A percentile compares a stretch with the other conserved stretches of the same genome.
Conservation (phyloP, 1,284 basidiomycete species). For the Takashimella koratensis region DNA sequence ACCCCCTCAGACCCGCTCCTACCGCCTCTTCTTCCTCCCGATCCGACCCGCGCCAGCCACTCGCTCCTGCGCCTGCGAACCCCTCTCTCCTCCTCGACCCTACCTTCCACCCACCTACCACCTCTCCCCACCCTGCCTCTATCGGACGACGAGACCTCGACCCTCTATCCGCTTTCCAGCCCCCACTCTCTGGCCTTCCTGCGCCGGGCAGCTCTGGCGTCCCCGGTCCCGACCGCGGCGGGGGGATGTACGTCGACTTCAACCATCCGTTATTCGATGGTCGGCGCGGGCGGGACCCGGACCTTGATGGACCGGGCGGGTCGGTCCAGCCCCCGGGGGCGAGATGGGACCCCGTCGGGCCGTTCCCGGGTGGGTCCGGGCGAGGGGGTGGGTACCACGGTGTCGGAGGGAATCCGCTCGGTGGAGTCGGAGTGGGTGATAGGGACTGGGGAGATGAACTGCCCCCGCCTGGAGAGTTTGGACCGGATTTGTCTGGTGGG, state of each 20-base stretch:
- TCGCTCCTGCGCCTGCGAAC: constrained; percentile 21
- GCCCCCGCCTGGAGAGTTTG: constrained; percentile 46
- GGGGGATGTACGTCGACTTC: constrained; percentile 55
- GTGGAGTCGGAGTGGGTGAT: constrained; percentile 38
- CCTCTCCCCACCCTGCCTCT: constrained; percentile 36
- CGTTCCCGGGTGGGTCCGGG: constrained; percentile 22
- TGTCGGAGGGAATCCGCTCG: constrained; percentile 36
- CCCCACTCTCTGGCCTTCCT: too few relatives aligned
- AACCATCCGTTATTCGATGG: constrained; percentile 54
- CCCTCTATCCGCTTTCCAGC: constrained; percentile 48
- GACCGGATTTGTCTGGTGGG: constrained; percentile 38
- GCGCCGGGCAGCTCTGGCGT: constrained; percentile 18
- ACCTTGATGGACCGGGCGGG: constrained; percentile 36
- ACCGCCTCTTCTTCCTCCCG: constrained; percentile 15
- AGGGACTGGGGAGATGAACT: constrained; percentile 46
- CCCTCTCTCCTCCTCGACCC: constrained; percentile 27
- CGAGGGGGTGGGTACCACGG: constrained; percentile 22
- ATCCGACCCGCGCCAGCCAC: constrained; percentile 8
- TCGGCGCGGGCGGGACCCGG: constrained; percentile 17
- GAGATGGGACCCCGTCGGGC: constrained; percentile 55
- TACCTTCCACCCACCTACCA: constrained; percentile 1
- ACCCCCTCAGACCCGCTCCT: constrained; percentile 7
- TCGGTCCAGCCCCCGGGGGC: constrained; percentile 51
- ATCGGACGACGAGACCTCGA: constrained; percentile 55
- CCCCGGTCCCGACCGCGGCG: constrained; percentile 35